Evolutionary conservation across 805 yeast species (phyloP), one percentile per base, ranked within the genome.

Genomic region (Yamadazyma sp.): DNA sequence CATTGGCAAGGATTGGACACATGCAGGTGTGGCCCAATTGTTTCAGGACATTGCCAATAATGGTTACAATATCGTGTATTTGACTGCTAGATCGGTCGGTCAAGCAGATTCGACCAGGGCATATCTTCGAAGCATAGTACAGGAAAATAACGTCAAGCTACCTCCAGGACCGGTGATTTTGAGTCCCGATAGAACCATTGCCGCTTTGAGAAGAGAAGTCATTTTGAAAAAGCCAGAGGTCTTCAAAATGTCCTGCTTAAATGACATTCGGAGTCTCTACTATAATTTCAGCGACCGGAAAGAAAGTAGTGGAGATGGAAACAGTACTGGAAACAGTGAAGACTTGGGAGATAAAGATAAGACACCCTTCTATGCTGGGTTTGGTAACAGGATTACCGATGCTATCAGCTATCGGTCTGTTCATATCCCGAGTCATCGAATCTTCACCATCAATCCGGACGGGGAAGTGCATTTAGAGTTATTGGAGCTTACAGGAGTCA

Each of bases 401-500:
- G 98, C 98, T 5, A 75, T 93, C 37, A 86, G 96, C 38, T 93
- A 93, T 57, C 73, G 98, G 50, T 84, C 89, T 7, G 98, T 93
- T 6, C 89, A 93, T 4, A 85, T 93, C 7, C 98, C 99, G 2
- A 80, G 95, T 13, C 91, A 96, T 26, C 71, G 96, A 45, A 90
- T 93, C 27, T 93, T 93, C 57, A 93, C 99, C 6, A 93, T 93
- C 51, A 91, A 93, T 53, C 90, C 98, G 1, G 88, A 86, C 45
- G 96, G 97, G 2, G 98, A 93, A 48, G 99, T 93, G 28, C 96
- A 88, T 66, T 84, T 93, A 95, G 99, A 93, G 61, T 72, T 93
- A 46, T 69, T 93, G 38, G 98, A 93, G 57, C 70, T 93, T 53
- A 95, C 97, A 0, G 99, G 99, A 2, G 87, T 85, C 59, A 84